Evolutionary conservation across 2,329 filamentous ascomycete species (phyloP), one percentile per base, ranked within the genome.

Genomic region (Penicillium sp.): DNA sequence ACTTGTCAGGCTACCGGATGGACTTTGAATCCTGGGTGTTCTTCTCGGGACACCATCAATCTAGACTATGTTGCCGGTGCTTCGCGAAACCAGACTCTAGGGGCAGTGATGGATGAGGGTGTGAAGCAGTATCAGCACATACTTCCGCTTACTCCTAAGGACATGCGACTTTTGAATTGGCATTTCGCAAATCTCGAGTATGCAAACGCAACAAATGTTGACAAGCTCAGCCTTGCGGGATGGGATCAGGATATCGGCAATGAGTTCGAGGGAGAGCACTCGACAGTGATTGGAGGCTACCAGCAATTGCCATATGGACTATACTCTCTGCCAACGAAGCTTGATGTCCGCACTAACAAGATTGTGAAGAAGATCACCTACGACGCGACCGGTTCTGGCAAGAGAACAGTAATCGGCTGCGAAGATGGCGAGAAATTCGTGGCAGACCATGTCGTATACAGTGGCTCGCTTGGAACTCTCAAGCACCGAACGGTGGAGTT

Each of bases 221-320:
- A 89, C 59, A 88, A 89, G 56, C 82, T 99, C 15, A 97, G 93
- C 70, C 83, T 99, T 12, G 85, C 87, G 7, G 87, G 92, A 0
- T 97, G 95, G 90, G 95, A 99, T 71, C 91, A 99, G 64, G 95
- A 99, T 67, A 91, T 92, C 43, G 94, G 94, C 0, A 97, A 99
- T 63, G 94, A 99, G 68, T 99, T 96, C 77, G 92, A 97, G 70
- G 94, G 94, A 6, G 87, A 89, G 55, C 95, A 99, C 69, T 91
- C 90, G 1, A 93, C 97, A 82, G 85, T 99, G 3, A 82, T 95
- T 21, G 94, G 95, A 33, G 94, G 94, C 1, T 99, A 97, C 67
- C 91, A 95, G 62, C 91, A 92, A 65, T 85, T 99, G 37, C 90
- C 93, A n/a, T 86, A 90, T 60, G 94, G 92, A 3, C 75, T 99